Evolutionary conservation across 1,284 basidiomycete genomes (phyloP).

Genomic region (Pseudozyma sp.): DNA sequence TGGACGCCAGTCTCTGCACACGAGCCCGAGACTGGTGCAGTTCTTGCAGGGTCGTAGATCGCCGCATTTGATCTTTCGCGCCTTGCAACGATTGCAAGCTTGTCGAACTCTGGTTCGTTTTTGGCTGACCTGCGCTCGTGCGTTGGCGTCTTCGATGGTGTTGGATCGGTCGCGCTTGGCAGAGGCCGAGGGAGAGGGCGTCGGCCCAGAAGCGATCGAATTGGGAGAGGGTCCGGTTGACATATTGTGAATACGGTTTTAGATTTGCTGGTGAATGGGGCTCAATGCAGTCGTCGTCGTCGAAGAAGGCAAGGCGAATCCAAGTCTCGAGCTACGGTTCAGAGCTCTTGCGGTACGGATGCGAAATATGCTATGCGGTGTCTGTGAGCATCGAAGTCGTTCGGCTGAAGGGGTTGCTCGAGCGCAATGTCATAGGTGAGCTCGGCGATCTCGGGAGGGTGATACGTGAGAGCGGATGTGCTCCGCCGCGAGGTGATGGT

Average conservation of each 20-base stretch:
- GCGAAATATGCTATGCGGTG: too few species aligned
- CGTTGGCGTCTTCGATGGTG: conserved; percentile 20
- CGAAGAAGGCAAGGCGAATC: background rate
- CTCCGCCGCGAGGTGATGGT: background rate
- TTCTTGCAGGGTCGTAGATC: conserved; percentile 51
- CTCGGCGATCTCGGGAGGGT: too few species aligned
- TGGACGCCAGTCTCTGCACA: conserved; percentile 49
- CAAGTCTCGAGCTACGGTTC: too few species aligned
- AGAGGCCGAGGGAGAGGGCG: conserved; percentile 24
- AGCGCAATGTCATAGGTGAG: too few species aligned
- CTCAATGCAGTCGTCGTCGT: background rate
- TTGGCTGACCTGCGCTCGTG: conserved; percentile 15
- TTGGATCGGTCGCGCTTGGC: conserved; percentile 32
- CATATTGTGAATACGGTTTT: conserved; percentile 5
- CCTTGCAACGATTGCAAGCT: conserved; percentile 55
- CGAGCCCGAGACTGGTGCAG: conserved; percentile 45
- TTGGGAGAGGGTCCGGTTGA: conserved; percentile 31
- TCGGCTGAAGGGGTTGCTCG: too few species aligned
- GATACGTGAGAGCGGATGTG: background rate
- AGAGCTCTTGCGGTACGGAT: too few species aligned
- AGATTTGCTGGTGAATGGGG: background rate
- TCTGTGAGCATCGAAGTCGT: too few species aligned
- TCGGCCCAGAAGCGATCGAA: conserved; percentile 20
- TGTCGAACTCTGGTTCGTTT: conserved; percentile 48
- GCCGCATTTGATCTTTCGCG: conserved; percentile 54